Evolutionary conservation across 306 rosid genomes (phyloP), one percentile per base, ranked within the genome.

Genomic region (Cercis canadensis): DNA sequence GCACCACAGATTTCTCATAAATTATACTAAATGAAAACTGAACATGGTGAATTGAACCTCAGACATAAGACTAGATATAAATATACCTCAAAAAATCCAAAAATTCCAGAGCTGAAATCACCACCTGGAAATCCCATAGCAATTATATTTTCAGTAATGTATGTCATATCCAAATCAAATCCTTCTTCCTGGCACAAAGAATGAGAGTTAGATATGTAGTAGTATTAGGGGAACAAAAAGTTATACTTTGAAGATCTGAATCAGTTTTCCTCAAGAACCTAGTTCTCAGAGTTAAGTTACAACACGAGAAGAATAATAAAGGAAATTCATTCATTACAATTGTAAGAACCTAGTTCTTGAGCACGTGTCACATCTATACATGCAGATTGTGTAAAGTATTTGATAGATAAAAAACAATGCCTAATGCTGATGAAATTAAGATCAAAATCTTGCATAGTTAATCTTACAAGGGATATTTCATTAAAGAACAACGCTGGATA

Each of bases 51-150:
- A 61, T 45, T 51, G 64, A 77, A 78, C 62, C 53, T 64, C 57
- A 69, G 77, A 72, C 24, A 60, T 54, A 78, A 67, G 45, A 14
- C 52, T 37, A 66, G 37, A 41, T 31, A 31, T 54, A 31, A 61
- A 57, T 54, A 40, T 81, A 90, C 98, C 98, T 92, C 98, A 75
- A 92, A 72, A 75, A 74, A 92, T 80, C 97, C 98, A 19, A 92
- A 83, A 73, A 92, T 24, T 32, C 97, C 98, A 54, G 98, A 92
- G 85, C 96, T 90, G 33, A 88, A 59, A 82, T 91, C 94, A 67
- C 97, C 98, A 62, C 88, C 97, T 1, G 97, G 98, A 81, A 92
- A 92, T 70, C 98, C 98, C 98, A 92, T 90, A 11, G 97, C 88
- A 59, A 92, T 87, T 63, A 92, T 81, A 74, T 92, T 92, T 74